These are phyloP conservation scores for Cystobasidiopsis lactophilus DNA, from an alignment of 768 basidiomycete genomes.

Conservation along the genomic window DNA sequence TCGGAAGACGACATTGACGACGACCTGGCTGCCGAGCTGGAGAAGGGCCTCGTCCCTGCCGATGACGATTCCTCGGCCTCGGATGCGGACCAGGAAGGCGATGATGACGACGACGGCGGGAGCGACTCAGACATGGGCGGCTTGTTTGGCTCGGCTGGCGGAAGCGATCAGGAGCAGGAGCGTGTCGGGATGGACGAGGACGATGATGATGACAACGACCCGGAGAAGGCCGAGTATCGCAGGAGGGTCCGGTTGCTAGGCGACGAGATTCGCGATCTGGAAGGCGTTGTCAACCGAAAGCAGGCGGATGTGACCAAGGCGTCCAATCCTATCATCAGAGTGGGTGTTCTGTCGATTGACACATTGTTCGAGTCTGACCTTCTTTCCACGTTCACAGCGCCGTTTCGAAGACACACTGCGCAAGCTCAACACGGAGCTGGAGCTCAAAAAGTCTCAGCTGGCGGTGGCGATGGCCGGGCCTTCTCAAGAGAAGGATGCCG, in stretches of 20 bases:
- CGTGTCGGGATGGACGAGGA: too few species aligned
- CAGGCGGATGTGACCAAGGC: constrained; percentile 58
- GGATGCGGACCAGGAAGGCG: too few species aligned
- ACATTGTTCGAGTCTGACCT: background rate
- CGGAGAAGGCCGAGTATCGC: constrained; percentile 27
- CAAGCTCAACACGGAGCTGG: constrained; percentile 66
- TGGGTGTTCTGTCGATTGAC: constrained; percentile 21
- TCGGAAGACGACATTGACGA: constrained; percentile 35
- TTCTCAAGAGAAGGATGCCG: too few species aligned
- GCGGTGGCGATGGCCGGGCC: constrained; percentile 3
- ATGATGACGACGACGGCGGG: constrained; percentile 29
- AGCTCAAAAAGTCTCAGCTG: constrained; percentile 50
- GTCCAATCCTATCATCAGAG: constrained; percentile 68
- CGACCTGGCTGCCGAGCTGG: constrained; percentile 67
- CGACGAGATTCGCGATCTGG: constrained; percentile 72
- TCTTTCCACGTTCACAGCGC: constrained; percentile 32
- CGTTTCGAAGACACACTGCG: constrained; percentile 81
- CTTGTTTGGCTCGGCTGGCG: background rate
- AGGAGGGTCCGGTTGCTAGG: constrained; percentile 46
- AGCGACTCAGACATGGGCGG: constrained; percentile 2
- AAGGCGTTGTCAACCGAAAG: constrained; percentile 71
- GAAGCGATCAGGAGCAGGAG: background rate
- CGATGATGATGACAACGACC: constrained; percentile 43
- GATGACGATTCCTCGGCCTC: constrained; percentile 9
- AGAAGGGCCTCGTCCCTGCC: constrained; percentile 47